These are phyloP conservation scores for Paecilomyces niveus DNA, from an alignment of 2,329 filamentous ascomycete species.

Conservation along the genomic window DNA sequence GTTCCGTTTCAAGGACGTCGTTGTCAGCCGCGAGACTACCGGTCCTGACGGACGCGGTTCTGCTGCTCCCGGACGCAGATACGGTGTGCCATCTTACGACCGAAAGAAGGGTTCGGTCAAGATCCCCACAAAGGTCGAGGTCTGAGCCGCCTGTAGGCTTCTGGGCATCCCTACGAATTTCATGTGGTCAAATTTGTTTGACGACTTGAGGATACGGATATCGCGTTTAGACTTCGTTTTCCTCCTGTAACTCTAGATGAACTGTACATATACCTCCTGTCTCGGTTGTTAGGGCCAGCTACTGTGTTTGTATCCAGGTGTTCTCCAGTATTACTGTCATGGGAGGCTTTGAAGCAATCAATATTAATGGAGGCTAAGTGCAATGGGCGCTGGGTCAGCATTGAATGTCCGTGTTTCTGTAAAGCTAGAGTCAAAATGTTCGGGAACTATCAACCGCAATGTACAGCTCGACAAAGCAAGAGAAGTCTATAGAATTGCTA, in stretches of 20 bases:
- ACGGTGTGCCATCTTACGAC: conserved; percentile 56
- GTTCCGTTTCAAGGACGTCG: conserved; percentile 51
- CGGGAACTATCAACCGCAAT: too few relatives aligned
- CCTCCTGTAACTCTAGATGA: neutral
- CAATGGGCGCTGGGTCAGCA: neutral
- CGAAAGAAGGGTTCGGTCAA: conserved; percentile 57
- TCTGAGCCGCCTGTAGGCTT: conserved; percentile 17
- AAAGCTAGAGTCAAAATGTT: neutral
- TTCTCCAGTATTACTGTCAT: neutral
- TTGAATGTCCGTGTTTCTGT: neutral
- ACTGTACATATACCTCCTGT: neutral
- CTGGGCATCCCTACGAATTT: neutral
- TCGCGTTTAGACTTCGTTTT: neutral
- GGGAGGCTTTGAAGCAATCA: neutral
- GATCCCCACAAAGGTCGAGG: conserved; percentile 54
- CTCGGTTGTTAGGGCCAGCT: neutral
- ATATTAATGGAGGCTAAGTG: neutral
- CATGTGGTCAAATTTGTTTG: neutral
- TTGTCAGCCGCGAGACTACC: conserved; percentile 48
- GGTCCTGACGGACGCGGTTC: conserved; percentile 48
- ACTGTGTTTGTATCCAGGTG: neutral
- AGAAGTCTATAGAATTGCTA: too few relatives aligned
- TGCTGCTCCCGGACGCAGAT: conserved; percentile 51
- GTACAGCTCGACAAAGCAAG: too few relatives aligned
- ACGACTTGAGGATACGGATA: neutral